phyloP scores from a whole-genome alignment of 345 rosid genomes.

The Eucalyptus regnans region DNA sequence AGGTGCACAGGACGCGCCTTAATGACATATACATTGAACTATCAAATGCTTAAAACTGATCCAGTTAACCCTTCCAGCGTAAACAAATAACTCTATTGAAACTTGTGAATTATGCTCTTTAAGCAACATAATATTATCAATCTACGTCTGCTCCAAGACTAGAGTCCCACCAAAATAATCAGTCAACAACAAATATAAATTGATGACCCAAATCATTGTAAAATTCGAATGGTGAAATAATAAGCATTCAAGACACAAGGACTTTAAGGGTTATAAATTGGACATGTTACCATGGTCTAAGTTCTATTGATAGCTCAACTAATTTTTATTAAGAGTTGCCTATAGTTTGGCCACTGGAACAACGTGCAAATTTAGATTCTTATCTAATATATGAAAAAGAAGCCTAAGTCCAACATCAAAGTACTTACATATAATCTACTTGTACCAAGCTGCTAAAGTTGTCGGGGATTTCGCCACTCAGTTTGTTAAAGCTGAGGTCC shows the following conservation, averaged over 20 bases:
- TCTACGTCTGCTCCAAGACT: neutral
- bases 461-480: constrained; percentile 14
- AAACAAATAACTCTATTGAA: neutral
- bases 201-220: neutral
- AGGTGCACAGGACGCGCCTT: neutral
- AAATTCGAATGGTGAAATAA: neutral
- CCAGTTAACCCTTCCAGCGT: neutral
- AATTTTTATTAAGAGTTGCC: neutral
- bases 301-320: neutral
- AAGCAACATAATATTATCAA: neutral
- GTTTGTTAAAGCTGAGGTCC: constrained; percentile 35
- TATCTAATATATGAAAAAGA: neutral
- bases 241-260: neutral
- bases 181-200: neutral
- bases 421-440: neutral
- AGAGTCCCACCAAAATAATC: neutral
- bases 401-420: neutral
- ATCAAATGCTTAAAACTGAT: neutral
- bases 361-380: neutral
- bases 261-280: neutral
- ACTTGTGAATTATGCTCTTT: neutral
- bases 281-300: neutral
- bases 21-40: neutral
- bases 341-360: neutral
- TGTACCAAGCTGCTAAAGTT: neutral